phyloP scores from a whole-genome alignment of 2,329 filamentous ascomycete genomes.

The Colletotrichum aenigma region DNA sequence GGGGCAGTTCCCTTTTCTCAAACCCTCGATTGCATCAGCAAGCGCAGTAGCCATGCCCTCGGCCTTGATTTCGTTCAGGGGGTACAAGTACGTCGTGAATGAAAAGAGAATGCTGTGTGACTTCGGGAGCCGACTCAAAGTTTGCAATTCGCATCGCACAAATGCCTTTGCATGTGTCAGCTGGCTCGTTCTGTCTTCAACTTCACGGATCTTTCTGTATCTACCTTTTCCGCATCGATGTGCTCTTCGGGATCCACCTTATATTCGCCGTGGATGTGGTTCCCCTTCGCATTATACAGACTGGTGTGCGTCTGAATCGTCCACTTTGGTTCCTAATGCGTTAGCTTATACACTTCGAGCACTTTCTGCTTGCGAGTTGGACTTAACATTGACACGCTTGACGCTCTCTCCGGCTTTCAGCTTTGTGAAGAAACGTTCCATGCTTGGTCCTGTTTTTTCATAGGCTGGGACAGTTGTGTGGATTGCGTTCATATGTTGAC shows the following conservation, averaged over 20 bases:
- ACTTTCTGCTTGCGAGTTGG: not conserved
- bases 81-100: conserved; percentile 61
- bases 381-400: conserved; percentile 53
- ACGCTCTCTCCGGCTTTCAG: conserved; percentile 52
- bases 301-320: conserved; percentile 46
- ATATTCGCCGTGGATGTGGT: conserved; percentile 39
- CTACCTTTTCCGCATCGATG: conserved; percentile 41
- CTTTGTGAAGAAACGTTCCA: conserved; percentile 57
- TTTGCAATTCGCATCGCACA: conserved; percentile 56
- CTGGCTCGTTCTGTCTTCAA: not conserved
- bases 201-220: not conserved
- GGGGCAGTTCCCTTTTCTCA: conserved; percentile 53
- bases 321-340: conserved; percentile 41
- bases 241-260: conserved; percentile 35
- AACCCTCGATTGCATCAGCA: conserved; percentile 56
- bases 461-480: conserved; percentile 58
- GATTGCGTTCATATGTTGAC: conserved; percentile 50
- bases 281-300: conserved; percentile 43
- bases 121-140: conserved; percentile 51
- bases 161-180: conserved; percentile 29
- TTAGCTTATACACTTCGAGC: not conserved
- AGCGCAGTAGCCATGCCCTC: conserved; percentile 52
- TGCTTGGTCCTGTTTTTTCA: conserved; percentile 57
- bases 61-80: conserved; percentile 49
- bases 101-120: conserved; percentile 55